Conservation (phyloP, 2,329 filamentous ascomycete genomes). For the Aspergillus hortae region DNA sequence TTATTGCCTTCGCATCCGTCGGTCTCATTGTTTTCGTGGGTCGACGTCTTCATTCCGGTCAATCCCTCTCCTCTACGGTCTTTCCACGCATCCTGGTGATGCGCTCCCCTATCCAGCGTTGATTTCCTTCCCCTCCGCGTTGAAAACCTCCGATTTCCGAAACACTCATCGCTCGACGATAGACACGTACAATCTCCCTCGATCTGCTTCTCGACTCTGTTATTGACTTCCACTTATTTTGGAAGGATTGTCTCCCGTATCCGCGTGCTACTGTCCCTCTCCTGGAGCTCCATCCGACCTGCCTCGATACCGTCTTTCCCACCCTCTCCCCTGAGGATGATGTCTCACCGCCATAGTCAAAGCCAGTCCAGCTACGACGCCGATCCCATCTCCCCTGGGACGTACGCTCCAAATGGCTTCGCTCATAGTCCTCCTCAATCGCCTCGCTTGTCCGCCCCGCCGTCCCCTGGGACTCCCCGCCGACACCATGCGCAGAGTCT, state of each 20-base stretch:
- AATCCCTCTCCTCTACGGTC: slow-evolving; percentile 1
- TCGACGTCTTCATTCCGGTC: not conserved
- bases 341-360: slow-evolving; percentile 34
- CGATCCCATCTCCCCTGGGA: slow-evolving; percentile 32
- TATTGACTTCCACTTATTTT: not conserved
- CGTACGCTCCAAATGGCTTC: slow-evolving; percentile 29
- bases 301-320: slow-evolving; percentile 26
- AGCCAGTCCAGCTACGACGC: slow-evolving; percentile 34
- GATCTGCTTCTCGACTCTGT: not conserved
- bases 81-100: slow-evolving; percentile 16
- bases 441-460: slow-evolving; percentile 33
- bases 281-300: slow-evolving; percentile 10
- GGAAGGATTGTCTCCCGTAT: not conserved
- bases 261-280: slow-evolving; percentile 4
- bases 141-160: not conserved
- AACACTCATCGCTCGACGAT: slow-evolving; percentile 1
- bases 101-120: slow-evolving; percentile 8
- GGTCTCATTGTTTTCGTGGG: not conserved
- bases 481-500: slow-evolving; percentile 34
- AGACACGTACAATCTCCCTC: slow-evolving; percentile 3
- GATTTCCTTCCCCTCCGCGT: slow-evolving; percentile 4
- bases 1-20: not conserved
- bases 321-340: slow-evolving; percentile 31
- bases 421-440: slow-evolving; percentile 30
- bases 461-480: slow-evolving; percentile 38